Evolutionary conservation across 495 filamentous ascomycete genomes (phyloP).

Genomic region (Neurospora tetrasperma): DNA sequence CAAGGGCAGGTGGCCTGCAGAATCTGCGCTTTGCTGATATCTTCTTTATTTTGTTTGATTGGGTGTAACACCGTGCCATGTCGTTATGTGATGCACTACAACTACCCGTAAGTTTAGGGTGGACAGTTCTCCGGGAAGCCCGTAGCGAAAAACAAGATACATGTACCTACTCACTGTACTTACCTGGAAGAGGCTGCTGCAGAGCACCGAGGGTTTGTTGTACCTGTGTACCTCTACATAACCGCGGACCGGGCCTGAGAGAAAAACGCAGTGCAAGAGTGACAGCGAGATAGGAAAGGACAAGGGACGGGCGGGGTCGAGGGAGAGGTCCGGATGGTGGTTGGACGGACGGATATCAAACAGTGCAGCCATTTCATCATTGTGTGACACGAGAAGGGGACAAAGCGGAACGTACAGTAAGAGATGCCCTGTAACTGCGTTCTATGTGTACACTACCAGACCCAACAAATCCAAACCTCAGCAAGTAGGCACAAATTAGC

Average conservation of each 20-base stretch:
- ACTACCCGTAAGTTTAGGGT: not conserved
- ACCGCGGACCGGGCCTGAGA: not conserved
- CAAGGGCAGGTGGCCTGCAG: slow-evolving; percentile 1
- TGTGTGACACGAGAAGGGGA: too few species aligned
- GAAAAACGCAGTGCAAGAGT: not conserved
- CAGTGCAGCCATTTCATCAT: slow-evolving; percentile 9
- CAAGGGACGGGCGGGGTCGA: not conserved
- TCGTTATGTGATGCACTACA: not conserved
- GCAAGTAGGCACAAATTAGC: too few species aligned
- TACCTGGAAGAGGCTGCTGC: not conserved
- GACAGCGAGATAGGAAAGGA: not conserved
- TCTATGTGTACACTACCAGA: too few species aligned
- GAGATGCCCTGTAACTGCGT: too few species aligned
- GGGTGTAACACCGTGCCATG: not conserved
- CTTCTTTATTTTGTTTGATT: not conserved
- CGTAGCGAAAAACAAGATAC: not conserved
- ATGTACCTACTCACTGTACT: too few species aligned
- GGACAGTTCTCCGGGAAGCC: not conserved
- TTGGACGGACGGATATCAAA: slow-evolving; percentile 1
- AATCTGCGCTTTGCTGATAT: not conserved
- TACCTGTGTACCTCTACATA: not conserved
- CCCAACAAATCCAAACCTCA: too few species aligned
- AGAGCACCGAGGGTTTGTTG: not conserved
- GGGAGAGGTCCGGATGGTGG: not conserved
- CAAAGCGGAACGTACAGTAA: too few species aligned